Evolutionary conservation across 345 rosid genomes (phyloP).

Genomic region (Populus tremula): DNA sequence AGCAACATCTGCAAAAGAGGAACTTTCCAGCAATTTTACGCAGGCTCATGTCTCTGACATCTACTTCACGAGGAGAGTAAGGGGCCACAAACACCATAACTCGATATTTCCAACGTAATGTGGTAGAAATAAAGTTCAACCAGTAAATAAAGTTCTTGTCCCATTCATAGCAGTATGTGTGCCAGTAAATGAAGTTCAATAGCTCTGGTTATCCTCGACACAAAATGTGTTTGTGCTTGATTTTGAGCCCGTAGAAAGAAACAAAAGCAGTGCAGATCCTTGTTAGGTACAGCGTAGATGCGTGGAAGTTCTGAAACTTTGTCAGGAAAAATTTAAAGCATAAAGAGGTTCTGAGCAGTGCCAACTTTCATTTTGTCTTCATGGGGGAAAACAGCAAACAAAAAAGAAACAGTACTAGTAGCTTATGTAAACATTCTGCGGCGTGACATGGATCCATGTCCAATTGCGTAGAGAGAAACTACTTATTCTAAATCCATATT

Average conservation of each 20-base stretch:
- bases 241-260: neutral
- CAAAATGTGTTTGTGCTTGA: neutral
- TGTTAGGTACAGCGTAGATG: neutral
- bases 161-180: too few species aligned
- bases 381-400: neutral
- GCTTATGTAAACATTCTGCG: neutral
- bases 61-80: too few species aligned
- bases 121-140: too few species aligned
- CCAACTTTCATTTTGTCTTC: neutral
- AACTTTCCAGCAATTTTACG: too few species aligned
- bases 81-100: too few species aligned
- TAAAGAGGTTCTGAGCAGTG: neutral
- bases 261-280: neutral
- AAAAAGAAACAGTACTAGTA: neutral
- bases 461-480: neutral
- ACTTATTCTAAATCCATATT: slow-evolving; percentile 21
- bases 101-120: too few species aligned
- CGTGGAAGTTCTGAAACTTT: neutral
- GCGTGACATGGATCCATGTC: neutral
- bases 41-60: too few species aligned
- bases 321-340: neutral
- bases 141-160: too few species aligned
- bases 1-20: too few species aligned
- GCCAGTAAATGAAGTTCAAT: too few species aligned
- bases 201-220: too few species aligned